Evolutionary conservation across 306 rosid genomes (phyloP), one percentile per base, ranked within the genome.

Genomic region (Cicer cuneatum): DNA sequence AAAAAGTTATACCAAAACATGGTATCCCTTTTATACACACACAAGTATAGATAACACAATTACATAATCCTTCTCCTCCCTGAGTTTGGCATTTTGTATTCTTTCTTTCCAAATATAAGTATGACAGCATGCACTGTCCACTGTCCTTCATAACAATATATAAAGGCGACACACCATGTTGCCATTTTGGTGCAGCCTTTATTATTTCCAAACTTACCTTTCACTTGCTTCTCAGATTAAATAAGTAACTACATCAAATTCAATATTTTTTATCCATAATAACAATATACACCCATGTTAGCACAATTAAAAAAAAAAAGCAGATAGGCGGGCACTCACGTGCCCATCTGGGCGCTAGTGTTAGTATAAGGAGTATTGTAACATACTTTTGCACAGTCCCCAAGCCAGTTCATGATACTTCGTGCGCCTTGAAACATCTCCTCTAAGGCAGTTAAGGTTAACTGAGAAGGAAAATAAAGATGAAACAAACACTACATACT

Each of bases 351-450:
- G 35, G 0, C 35, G 4, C 35, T 29, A 29, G 35, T 8, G 16
- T 12, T 5, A 57, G 53, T 58, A 73, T 21, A 65, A 45, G 51
- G 63, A 72, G 53, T 48, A 45, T 4, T 10, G 58, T 70, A 68
- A 86, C 95, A 77, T 81, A 90, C 98, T 85, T 90, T 94, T 78
- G 97, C 98, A 72, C 95, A 94, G 65, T 90, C 96, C 54, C 95
- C 93, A 71, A 94, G 98, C 98, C 98, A 94, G 68, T 54, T 79
- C 98, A 89, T 94, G 87, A 94, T 94, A 60, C 83, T 46, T 43
- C 96, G 93, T 37, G 97, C 98, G 19, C 93, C 96, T 88, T 91
- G 89, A 85, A 94, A 94, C 98, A 94, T 94, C 84, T 91, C 88
- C 79, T 91, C 96, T 71, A 94, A 82, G 78, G 97, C 98, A 69